phyloP scores from a whole-genome alignment of 106 monocot genomes.

The Dioscorea dumetorum region DNA sequence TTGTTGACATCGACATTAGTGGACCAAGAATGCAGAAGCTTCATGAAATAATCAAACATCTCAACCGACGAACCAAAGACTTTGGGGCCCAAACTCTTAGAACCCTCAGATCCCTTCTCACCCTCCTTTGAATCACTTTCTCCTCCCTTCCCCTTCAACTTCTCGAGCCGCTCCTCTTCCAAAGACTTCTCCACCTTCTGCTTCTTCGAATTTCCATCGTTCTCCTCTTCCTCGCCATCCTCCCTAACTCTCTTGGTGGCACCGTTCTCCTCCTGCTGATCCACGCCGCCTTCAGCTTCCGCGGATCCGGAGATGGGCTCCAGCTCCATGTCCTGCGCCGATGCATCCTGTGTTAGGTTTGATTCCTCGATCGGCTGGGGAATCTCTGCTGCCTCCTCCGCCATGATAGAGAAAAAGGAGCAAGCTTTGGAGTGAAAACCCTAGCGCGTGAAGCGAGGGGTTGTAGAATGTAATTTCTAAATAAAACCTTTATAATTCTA shows the following conservation, averaged over 20 bases:
- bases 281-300: slow-evolving; percentile 2
- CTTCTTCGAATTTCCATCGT: slow-evolving; percentile 1
- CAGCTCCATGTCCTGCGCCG: slow-evolving; percentile 11
- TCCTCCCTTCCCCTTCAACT: slow-evolving; percentile 11
- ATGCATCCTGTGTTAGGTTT: neutral
- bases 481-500: no score
- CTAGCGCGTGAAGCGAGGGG: no score
- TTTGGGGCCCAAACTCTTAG: slow-evolving; percentile 54
- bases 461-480: no score
- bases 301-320: neutral
- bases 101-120: slow-evolving; percentile 7
- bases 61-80: slow-evolving; percentile 50
- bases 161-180: slow-evolving; percentile 10
- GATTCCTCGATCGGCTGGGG: neutral
- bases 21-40: slow-evolving; percentile 74
- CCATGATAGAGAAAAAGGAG: neutral
- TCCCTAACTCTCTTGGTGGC: slow-evolving; percentile 5
- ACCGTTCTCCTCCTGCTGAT: neutral
- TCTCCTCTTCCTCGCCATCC: neutral
- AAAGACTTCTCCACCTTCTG: slow-evolving; percentile 16
- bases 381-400: neutral
- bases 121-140: neutral
- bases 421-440: no score
- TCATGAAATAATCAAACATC: slow-evolving; percentile 89
- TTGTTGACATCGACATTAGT: slow-evolving; percentile 63